Conservation (phyloP, 1,139 yeast species). For the Debaryomyces psychrophilus region DNA sequence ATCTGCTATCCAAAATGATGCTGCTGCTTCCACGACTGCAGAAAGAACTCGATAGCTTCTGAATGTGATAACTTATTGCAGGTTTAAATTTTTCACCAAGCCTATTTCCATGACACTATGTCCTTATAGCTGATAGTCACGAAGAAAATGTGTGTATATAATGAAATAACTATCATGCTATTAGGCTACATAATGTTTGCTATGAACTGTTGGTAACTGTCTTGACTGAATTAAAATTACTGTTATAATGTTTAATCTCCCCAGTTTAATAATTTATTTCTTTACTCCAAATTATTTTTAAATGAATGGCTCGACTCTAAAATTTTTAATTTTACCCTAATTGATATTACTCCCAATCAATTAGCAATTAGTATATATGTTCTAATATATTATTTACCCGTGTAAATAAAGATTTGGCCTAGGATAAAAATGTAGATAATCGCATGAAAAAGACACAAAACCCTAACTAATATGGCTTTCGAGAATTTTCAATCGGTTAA, state of each 20-base stretch:
- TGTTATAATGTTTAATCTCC: neutral
- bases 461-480: neutral
- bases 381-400: constrained; percentile 8
- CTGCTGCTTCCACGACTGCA: neutral
- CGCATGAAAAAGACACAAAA: constrained; percentile 6
- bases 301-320: constrained; percentile 22
- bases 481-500: neutral
- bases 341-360: constrained; percentile 1
- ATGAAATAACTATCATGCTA: constrained; percentile 14
- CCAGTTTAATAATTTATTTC: constrained; percentile 3
- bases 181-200: neutral
- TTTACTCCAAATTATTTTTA: constrained; percentile 15
- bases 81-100: neutral
- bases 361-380: neutral
- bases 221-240: neutral
- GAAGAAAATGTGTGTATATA: constrained; percentile 25
- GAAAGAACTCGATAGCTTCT: neutral
- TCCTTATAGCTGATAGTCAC: constrained; percentile 12
- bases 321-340: constrained; percentile 5
- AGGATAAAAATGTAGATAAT: neutral
- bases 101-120: neutral
- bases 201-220: neutral
- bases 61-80: neutral
- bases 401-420: neutral
- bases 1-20: constrained; percentile 9